These are phyloP conservation scores for Termitomyces sp. DNA, from an alignment of 768 basidiomycete species.

Conservation along the genomic window DNA sequence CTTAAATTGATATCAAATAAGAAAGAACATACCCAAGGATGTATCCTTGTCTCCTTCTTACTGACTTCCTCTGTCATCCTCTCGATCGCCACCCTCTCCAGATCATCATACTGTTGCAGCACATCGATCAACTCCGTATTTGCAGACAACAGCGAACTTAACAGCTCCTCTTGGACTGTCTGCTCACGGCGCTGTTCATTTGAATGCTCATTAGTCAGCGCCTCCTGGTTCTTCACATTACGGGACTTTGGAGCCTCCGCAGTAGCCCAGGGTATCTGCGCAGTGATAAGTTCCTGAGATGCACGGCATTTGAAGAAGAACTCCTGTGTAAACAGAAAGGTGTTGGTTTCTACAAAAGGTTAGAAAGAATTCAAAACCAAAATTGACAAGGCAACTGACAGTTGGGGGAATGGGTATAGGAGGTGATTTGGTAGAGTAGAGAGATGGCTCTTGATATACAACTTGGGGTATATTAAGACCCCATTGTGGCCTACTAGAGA, in stretches of 20 bases:
- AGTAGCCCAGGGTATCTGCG: constrained; percentile 90
- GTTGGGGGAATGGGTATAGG: constrained; percentile 25
- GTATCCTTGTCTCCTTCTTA: constrained; percentile 61
- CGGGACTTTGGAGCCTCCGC: constrained; percentile 77
- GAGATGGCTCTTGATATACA: constrained; percentile 33
- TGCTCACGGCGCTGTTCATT: constrained; percentile 35
- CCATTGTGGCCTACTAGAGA: constrained; percentile 36
- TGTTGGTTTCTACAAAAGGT: not conserved
- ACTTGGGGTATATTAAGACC: constrained; percentile 31
- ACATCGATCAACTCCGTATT: constrained; percentile 70
- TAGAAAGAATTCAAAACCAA: constrained; percentile 6
- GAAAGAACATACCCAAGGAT: constrained; percentile 51
- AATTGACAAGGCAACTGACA: constrained; percentile 14
- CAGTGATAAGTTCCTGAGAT: constrained; percentile 81
- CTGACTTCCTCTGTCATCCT: constrained; percentile 68
- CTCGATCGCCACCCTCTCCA: constrained; percentile 65
- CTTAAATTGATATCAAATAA: not conserved
- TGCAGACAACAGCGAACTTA: constrained; percentile 69
- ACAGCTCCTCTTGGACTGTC: constrained; percentile 72
- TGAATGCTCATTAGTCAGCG: constrained; percentile 15
- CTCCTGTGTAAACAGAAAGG: constrained; percentile 52
- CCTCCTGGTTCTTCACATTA: constrained; percentile 23
- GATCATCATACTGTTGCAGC: constrained; percentile 73
- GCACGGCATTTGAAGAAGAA: constrained; percentile 75
- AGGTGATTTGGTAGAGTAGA: constrained; percentile 20